phyloP scores from a whole-genome alignment of 1,284 basidiomycete species.

The Boletus austroedulis region DNA sequence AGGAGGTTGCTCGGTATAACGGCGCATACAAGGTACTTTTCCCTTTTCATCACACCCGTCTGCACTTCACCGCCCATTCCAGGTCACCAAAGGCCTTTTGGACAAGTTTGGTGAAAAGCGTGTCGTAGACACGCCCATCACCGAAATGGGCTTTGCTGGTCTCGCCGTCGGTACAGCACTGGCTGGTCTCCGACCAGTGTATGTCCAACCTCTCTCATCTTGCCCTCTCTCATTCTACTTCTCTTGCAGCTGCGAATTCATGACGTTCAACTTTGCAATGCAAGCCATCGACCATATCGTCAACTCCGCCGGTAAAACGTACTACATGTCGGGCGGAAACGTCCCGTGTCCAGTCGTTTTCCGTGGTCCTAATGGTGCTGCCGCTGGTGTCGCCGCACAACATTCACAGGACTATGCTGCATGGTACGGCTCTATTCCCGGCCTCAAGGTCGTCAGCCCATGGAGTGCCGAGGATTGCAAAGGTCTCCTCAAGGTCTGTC shows the following conservation, averaged over 20 bases:
- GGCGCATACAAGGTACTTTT: slow-evolving; percentile 93
- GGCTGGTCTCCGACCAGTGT: slow-evolving; percentile 92
- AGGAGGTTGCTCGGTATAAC: slow-evolving; percentile 99
- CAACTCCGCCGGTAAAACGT: slow-evolving; percentile 99
- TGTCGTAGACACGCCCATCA: slow-evolving; percentile 97
- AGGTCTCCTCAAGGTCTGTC: slow-evolving; percentile 86
- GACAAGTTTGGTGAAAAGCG: slow-evolving; percentile 99
- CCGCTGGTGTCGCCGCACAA: slow-evolving; percentile 92
- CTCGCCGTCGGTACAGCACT: slow-evolving; percentile 94
- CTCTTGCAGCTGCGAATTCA: slow-evolving; percentile 89
- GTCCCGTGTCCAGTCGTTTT: slow-evolving; percentile 98
- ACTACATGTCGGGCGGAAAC: slow-evolving; percentile 99
- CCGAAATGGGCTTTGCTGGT: slow-evolving; percentile 99
- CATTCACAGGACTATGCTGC: slow-evolving; percentile 91
- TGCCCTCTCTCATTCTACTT: slow-evolving; percentile 9
- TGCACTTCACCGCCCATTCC: slow-evolving; percentile 8
- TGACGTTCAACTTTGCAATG: slow-evolving; percentile 97
- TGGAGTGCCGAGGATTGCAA: slow-evolving; percentile 99
- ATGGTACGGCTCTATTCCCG: slow-evolving; percentile 97
- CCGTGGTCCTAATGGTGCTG: slow-evolving; percentile 99
- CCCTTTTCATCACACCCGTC: slow-evolving; percentile 4
- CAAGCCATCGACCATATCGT: slow-evolving; percentile 99
- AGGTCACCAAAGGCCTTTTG: slow-evolving; percentile 96
- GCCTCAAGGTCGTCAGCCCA: slow-evolving; percentile 96
- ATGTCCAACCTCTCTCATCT: slow-evolving; percentile 21